Evolutionary conservation across 2,329 filamentous ascomycete species (phyloP).

Genomic region (Scedosporium apiospermum): DNA sequence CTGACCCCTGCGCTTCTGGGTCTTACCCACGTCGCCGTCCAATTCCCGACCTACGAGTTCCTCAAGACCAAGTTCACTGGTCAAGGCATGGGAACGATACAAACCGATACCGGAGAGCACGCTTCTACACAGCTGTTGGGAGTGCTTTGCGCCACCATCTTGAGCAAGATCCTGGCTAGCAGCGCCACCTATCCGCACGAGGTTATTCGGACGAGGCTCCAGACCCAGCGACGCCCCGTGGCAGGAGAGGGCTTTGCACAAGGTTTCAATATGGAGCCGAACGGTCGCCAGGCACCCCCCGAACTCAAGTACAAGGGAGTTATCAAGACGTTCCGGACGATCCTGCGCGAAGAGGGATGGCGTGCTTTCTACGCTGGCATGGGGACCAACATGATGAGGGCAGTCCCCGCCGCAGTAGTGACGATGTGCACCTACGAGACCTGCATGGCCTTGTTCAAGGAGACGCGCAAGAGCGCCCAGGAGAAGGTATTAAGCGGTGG

Average conservation of each 20-base stretch:
- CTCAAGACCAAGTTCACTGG: constrained; percentile 88
- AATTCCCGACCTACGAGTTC: constrained; percentile 93
- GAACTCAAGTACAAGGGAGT: constrained; percentile 65
- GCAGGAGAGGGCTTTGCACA: constrained; percentile 43
- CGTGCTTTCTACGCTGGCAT: constrained; percentile 93
- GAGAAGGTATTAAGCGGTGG: constrained; percentile 17
- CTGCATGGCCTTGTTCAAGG: constrained; percentile 44
- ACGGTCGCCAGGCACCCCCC: constrained; percentile 23
- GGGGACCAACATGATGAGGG: constrained; percentile 94
- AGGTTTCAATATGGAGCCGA: constrained; percentile 35
- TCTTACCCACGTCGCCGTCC: constrained; percentile 89
- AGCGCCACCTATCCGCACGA: constrained; percentile 96
- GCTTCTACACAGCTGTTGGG: constrained; percentile 59
- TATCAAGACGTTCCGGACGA: constrained; percentile 71
- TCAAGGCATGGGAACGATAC: constrained; percentile 69
- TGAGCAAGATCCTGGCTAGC: constrained; percentile 91
- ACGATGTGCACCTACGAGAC: constrained; percentile 97
- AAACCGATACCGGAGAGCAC: constrained; percentile 45
- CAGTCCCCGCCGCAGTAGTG: constrained; percentile 89
- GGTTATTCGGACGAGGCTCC: constrained; percentile 83
- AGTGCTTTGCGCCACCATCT: constrained; percentile 76
- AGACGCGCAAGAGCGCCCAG: constrained; percentile 28
- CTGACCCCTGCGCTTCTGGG: constrained; percentile 86
- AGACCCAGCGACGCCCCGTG: constrained; percentile 76
- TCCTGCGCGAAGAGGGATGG: constrained; percentile 88